These are phyloP conservation scores for Leptodermis oblonga DNA, from an alignment of 257 asterid genomes.

Conservation along the genomic window DNA sequence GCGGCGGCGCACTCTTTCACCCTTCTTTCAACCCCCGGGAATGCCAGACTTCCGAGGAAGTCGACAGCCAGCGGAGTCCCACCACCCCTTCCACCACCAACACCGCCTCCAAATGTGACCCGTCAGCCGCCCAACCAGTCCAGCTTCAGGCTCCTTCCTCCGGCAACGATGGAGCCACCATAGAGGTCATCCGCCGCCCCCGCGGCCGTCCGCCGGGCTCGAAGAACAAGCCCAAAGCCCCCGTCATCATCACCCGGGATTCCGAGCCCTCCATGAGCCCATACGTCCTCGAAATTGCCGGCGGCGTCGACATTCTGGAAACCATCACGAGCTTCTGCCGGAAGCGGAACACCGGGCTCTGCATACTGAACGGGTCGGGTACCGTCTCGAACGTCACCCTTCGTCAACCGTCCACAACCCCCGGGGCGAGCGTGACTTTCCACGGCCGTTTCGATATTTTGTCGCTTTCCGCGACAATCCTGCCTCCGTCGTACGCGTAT, in stretches of 20 bases:
- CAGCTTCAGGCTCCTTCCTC: slow-evolving; percentile 18
- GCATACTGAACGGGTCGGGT: slow-evolving; percentile 61
- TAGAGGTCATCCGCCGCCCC: slow-evolving; percentile 74
- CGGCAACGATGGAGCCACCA: slow-evolving; percentile 55
- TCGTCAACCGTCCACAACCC: slow-evolving; percentile 61
- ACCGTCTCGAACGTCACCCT: slow-evolving; percentile 49
- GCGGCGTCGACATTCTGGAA: slow-evolving; percentile 48
- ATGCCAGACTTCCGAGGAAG: slow-evolving; percentile 35
- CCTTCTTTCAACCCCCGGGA: slow-evolving; percentile 16
- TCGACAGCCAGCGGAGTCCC: slow-evolving; percentile 28
- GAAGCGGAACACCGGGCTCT: slow-evolving; percentile 42
- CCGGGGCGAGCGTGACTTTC: slow-evolving; percentile 61
- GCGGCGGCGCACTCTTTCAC: slow-evolving; percentile 18
- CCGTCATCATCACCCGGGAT: slow-evolving; percentile 46
- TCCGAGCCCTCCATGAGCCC: slow-evolving; percentile 64
- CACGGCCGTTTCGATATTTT: slow-evolving; percentile 74
- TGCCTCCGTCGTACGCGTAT: slow-evolving; percentile 14
- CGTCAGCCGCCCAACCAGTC: slow-evolving; percentile 2
- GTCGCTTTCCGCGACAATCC: slow-evolving; percentile 64
- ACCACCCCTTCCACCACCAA: slow-evolving; percentile 11
- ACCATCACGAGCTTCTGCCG: slow-evolving; percentile 44
- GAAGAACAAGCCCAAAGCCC: slow-evolving; percentile 65
- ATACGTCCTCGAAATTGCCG: slow-evolving; percentile 59
- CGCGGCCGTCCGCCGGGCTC: slow-evolving; percentile 84
- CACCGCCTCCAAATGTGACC: neutral